A percentile compares a stretch with the other conserved stretches of the same genome.
Conservation (phyloP, 2,329 filamentous ascomycete genomes). For the Fusarium anguioides region DNA sequence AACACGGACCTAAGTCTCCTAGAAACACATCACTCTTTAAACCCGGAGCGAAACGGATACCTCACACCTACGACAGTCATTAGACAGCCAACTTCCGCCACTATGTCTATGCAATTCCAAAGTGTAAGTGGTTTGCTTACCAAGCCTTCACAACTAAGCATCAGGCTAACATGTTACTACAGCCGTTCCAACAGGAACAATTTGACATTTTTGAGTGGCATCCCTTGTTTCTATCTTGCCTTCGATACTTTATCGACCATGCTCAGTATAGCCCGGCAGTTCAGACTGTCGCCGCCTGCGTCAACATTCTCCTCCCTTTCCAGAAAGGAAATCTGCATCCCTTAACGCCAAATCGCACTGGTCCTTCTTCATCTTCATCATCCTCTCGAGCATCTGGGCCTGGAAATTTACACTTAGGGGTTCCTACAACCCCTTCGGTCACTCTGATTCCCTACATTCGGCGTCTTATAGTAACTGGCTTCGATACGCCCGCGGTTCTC, state of each 20-base stretch:
- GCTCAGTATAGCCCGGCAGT: constrained; percentile 86
- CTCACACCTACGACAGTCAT: not conserved
- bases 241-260: constrained; percentile 90
- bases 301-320: constrained; percentile 92
- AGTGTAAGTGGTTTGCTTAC: constrained; percentile 33
- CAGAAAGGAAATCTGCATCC: constrained; percentile 66
- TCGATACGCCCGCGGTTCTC: constrained; percentile 86
- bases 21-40: not conserved
- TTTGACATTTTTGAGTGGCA: constrained; percentile 95
- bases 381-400: constrained; percentile 47
- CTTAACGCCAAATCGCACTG: constrained; percentile 55
- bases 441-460: constrained; percentile 90
- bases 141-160: constrained; percentile 3
- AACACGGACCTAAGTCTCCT: constrained; percentile 3
- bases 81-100: not conserved
- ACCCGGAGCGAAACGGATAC: constrained; percentile 3
- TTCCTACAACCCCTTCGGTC: constrained; percentile 55
- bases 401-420: constrained; percentile 18
- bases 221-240: constrained; percentile 88
- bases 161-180: constrained; percentile 26
- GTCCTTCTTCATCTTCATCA: constrained; percentile 40
- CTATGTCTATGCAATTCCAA: constrained; percentile 45
- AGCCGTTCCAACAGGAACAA: constrained; percentile 61
- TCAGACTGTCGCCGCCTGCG: constrained; percentile 87
- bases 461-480: constrained; percentile 89